Evolutionary conservation across 2,329 filamentous ascomycete species (phyloP), one percentile per base, ranked within the genome.

Genomic region (Sphaerulina musiva): DNA sequence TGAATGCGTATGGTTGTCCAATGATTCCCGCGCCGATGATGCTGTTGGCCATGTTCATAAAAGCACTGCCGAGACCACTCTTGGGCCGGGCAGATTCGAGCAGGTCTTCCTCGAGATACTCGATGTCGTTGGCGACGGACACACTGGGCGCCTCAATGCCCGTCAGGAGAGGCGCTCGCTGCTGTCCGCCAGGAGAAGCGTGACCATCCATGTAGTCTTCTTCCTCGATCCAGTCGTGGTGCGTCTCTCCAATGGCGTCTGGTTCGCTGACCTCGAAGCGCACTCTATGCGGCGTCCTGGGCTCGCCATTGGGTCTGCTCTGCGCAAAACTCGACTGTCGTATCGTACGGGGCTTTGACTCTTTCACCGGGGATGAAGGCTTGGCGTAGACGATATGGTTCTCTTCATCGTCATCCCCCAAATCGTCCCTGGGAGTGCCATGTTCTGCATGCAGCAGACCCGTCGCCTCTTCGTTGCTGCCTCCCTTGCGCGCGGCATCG

Each of bases 41-140:
- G 65, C 88, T 95, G 75, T 98, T 98, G 59, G 93, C 92, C 93
- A 98, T 98, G 74, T 98, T 98, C 90, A 97, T 95, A 64, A 98
- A 97, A 2, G 93, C 92, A 69, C 86, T 89, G 58, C 81, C 79
- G 73, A 97, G 79, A 4, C 87, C 86, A 54, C 89, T 95, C 73
- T 92, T 92, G 45, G 92, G 90, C 53, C 91, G 80, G 17, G 80
- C 78, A 59, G 71, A 77, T 62, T 83, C 80, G 53, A 84, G 68
- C 12, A 51, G 20, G 14, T 51, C 48, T 48, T 84, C 79, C 52
- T 78, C 74, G 36, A 46, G 14, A 62, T 81, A 78, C 55, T 79
- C 73, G 2, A 73, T 64, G 52, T 81, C 78, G 62, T 72, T 85
- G 74, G 78, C 88, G 46, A 95, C 73, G 9, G 88, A 84, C 45